Conservation (phyloP, 768 basidiomycete genomes). For the Leucogyrophana mollusca region DNA sequence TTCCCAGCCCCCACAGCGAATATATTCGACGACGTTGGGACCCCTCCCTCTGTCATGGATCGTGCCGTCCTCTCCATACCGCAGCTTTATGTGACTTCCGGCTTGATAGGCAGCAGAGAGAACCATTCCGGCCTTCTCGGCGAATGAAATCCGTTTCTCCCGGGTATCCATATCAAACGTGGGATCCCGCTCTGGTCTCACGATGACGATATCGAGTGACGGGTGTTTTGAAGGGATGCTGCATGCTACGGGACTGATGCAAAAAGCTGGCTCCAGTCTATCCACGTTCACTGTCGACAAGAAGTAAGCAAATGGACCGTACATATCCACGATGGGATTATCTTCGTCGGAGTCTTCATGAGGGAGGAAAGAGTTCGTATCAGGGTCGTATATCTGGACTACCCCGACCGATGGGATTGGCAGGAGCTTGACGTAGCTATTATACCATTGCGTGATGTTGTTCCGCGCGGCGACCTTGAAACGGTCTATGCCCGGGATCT, state of each 20-base stretch:
- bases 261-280: slow-evolving; percentile 80
- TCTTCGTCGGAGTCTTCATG: slow-evolving; percentile 33
- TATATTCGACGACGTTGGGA: slow-evolving; percentile 68
- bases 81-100: slow-evolving; percentile 66
- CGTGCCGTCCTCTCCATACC: slow-evolving; percentile 48
- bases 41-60: slow-evolving; percentile 44
- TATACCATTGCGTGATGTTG: slow-evolving; percentile 75
- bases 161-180: slow-evolving; percentile 38
- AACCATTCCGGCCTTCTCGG: slow-evolving; percentile 49
- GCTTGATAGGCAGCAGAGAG: slow-evolving; percentile 73
- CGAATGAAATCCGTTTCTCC: slow-evolving; percentile 48
- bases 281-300: slow-evolving; percentile 80
- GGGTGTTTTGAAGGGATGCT: slow-evolving; percentile 40
- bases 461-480: slow-evolving; percentile 83
- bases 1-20: slow-evolving; percentile 78
- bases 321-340: slow-evolving; percentile 42
- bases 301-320: slow-evolving; percentile 87
- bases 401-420: slow-evolving; percentile 38
- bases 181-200: slow-evolving; percentile 71
- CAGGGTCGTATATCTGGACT: slow-evolving; percentile 64
- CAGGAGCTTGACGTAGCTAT: slow-evolving; percentile 54
- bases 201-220: slow-evolving; percentile 70
- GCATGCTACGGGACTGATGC: slow-evolving; percentile 65
- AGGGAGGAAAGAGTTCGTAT: slow-evolving; percentile 44
- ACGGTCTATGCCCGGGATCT: slow-evolving; percentile 75